These are phyloP conservation scores for Chlorella variabilis DNA, from an alignment of 163 green algal genomes.

Conservation along the genomic window DNA sequence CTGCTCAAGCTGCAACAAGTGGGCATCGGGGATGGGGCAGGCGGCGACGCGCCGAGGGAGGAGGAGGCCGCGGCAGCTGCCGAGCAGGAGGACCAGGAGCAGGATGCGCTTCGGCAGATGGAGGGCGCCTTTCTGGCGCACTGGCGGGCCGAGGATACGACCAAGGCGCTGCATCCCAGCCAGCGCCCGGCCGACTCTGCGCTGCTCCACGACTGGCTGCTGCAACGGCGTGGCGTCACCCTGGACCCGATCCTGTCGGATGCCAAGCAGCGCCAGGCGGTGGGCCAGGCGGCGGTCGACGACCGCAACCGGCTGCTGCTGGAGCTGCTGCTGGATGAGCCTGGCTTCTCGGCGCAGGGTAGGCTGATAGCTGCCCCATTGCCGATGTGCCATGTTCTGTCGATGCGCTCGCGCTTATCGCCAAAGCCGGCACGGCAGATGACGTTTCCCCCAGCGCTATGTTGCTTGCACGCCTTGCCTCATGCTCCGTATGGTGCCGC, in stretches of 20 bases:
- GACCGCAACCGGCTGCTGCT: constrained; percentile 17
- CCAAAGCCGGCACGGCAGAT: too few species aligned
- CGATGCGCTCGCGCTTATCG: too few species aligned
- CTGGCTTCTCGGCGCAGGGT: constrained; percentile 14
- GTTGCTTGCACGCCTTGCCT: too few species aligned
- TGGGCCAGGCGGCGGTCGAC: constrained; percentile 20
- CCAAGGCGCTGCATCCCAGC: constrained; percentile 1
- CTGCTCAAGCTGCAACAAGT: constrained; percentile 12
- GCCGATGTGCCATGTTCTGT: not conserved
- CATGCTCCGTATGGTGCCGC: too few species aligned
- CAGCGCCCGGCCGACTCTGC: not conserved
- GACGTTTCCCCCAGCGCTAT: too few species aligned
- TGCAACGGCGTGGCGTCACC: not conserved
- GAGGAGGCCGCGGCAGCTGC: not conserved
- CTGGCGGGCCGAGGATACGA: constrained; percentile 22
- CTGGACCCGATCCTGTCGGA: constrained; percentile 14
- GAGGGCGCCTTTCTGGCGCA: constrained; percentile 20
- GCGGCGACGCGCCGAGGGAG: not conserved
- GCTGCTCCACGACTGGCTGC: constrained; percentile 13
- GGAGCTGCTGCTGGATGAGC: constrained; percentile 30
- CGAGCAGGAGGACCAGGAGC: not conserved
- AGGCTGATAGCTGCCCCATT: too few species aligned
- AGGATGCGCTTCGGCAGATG: not conserved
- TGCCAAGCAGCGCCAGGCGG: not conserved
- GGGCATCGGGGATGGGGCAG: not conserved